Percentiles rank a stretch among this genome's conserved stretches.
phyloP scores from a whole-genome alignment of 2,329 filamentous ascomycete species.

The Pseudocercospora fijiensis region DNA sequence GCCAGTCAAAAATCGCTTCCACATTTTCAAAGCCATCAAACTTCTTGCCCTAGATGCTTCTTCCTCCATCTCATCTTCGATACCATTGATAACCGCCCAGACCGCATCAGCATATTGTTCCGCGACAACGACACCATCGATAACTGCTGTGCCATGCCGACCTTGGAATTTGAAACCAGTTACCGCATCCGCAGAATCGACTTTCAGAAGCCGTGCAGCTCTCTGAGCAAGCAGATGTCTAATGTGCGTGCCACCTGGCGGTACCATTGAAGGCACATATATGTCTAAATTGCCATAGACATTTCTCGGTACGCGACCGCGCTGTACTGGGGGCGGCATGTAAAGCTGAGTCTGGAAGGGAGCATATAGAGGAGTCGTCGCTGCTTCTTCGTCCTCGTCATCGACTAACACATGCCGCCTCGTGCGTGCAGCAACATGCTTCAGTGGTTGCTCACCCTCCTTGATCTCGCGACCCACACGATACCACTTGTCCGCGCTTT shows the following conservation, averaged over 20 bases:
- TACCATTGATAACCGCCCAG: slow-evolving; percentile 63
- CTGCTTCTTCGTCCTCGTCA: slow-evolving; percentile 44
- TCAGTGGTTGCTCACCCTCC: slow-evolving; percentile 75
- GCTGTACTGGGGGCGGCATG: slow-evolving; percentile 69
- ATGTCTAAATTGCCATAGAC: slow-evolving; percentile 63
- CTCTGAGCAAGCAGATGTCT: slow-evolving; percentile 59
- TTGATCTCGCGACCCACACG: slow-evolving; percentile 78
- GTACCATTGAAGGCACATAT: slow-evolving; percentile 64
- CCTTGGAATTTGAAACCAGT: slow-evolving; percentile 88
- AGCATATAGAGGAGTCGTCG: slow-evolving; percentile 60
- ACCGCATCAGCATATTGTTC: slow-evolving; percentile 70
- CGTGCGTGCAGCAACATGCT: slow-evolving; percentile 55
- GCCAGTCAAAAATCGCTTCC: slow-evolving; percentile 61
- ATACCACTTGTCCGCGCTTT: slow-evolving; percentile 87
- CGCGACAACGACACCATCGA: slow-evolving; percentile 76
- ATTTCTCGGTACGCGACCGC: slow-evolving; percentile 67
- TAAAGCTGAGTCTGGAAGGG: slow-evolving; percentile 68
- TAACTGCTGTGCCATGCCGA: slow-evolving; percentile 78
- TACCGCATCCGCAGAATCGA: slow-evolving; percentile 87
- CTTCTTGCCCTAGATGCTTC: slow-evolving; percentile 58
- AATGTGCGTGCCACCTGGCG: slow-evolving; percentile 59
- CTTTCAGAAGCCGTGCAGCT: slow-evolving; percentile 71
- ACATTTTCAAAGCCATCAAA: slow-evolving; percentile 53
- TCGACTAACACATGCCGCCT: slow-evolving; percentile 23
- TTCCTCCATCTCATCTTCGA: slow-evolving; percentile 66